Evolutionary conservation across 768 basidiomycete genomes (phyloP).

Genomic region (Serendipita indica): DNA sequence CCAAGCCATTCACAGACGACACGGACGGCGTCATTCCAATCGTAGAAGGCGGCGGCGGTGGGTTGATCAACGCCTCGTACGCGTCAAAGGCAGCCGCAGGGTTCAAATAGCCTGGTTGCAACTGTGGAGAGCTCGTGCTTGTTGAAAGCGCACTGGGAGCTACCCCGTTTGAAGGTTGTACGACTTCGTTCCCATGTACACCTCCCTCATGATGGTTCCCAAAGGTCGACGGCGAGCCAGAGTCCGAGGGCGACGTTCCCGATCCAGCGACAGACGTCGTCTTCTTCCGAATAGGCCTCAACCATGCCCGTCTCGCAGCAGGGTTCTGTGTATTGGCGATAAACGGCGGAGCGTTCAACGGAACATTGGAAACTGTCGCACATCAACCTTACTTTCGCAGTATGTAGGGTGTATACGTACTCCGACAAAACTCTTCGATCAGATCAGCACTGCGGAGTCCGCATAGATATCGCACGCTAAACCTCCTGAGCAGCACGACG

Average conservation of each 20-base stretch:
- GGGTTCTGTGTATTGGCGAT: constrained; percentile 32
- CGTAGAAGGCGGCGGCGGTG: not conserved
- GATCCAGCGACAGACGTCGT: constrained; percentile 23
- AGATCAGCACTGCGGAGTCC: constrained; percentile 82
- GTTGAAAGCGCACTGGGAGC: not conserved
- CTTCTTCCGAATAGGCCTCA: constrained; percentile 76
- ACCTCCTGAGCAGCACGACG: constrained; percentile 71
- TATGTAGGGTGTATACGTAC: constrained; percentile 31
- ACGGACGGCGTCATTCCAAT: not conserved
- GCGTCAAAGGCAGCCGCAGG: not conserved
- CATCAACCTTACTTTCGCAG: not conserved
- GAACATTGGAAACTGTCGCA: constrained; percentile 61
- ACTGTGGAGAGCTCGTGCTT: not conserved
- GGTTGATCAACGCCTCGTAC: not conserved
- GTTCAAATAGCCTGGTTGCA: not conserved
- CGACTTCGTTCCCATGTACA: not conserved
- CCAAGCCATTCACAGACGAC: not conserved
- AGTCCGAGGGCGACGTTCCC: not conserved
- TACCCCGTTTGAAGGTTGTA: not conserved
- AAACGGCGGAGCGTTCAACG: constrained; percentile 51
- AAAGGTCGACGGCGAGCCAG: constrained; percentile 6
- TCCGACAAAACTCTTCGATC: constrained; percentile 87
- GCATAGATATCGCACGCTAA: constrained; percentile 85
- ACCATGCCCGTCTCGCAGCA: constrained; percentile 64
- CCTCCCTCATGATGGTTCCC: not conserved